A percentile compares a stretch with the other conserved stretches of the same genome.
Conservation (phyloP, 352 stramenopile genomes). For the Pythium aristosporum region DNA sequence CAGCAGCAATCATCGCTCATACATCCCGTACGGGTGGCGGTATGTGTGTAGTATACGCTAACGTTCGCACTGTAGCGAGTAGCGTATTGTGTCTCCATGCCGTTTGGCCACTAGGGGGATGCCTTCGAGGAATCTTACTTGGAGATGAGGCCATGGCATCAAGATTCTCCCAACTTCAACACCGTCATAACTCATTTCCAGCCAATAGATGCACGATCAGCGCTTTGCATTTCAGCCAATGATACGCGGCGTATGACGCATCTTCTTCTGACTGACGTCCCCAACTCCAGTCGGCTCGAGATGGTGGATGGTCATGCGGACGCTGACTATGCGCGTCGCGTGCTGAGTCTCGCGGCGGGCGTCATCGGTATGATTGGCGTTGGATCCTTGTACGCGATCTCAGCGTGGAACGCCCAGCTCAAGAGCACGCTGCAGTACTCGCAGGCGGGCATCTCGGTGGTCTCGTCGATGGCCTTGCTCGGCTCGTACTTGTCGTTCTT, state of each 20-base stretch:
- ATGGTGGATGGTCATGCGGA: neutral
- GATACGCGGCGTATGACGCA: neutral
- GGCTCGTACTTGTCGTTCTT: conserved; percentile 79
- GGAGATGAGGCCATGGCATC: neutral
- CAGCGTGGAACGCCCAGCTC: conserved; percentile 81
- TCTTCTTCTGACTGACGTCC: neutral
- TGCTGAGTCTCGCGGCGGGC: conserved; percentile 53
- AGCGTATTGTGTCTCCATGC: too few species aligned
- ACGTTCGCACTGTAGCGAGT: too few species aligned
- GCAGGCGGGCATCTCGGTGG: conserved; percentile 67
- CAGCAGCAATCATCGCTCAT: too few species aligned
- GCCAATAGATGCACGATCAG: conserved; percentile 9
- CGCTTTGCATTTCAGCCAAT: conserved; percentile 13
- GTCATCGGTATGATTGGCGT: conserved; percentile 70
- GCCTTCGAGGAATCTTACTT: neutral
- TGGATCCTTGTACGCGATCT: conserved; percentile 78
- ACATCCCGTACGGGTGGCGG: too few species aligned
- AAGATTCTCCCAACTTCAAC: conserved; percentile 13
- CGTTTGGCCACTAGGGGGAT: neutral
- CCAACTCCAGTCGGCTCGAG: neutral
- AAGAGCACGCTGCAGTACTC: conserved; percentile 75
- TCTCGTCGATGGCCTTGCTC: conserved; percentile 74
- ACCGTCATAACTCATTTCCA: conserved; percentile 5
- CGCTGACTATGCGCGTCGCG: conserved; percentile 19
- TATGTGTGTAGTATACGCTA: too few species aligned